phyloP scores from a whole-genome alignment of 1,139 yeast genomes.

The Kodamaea suecica region DNA sequence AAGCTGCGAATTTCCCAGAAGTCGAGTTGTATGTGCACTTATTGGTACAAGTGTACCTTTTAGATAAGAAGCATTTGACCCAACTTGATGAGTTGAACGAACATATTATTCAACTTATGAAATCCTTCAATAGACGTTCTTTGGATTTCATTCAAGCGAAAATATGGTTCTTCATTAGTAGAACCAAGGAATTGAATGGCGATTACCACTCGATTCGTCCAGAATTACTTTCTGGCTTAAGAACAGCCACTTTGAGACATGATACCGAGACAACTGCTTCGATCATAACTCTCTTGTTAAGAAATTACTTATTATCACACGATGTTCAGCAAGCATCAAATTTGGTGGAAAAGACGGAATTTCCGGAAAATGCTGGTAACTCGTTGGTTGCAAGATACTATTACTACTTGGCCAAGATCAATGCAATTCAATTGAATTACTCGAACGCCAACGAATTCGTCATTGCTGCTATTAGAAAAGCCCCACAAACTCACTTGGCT shows the following conservation, averaged over 20 bases:
- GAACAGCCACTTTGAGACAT: conserved; percentile 89
- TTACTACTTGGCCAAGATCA: conserved; percentile 84
- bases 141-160: conserved; percentile 86
- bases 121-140: conserved; percentile 72
- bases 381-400: conserved; percentile 89
- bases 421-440: conserved; percentile 90
- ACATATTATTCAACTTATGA: conserved; percentile 53
- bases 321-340: conserved; percentile 87
- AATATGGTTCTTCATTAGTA: conserved; percentile 86
- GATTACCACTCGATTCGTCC: conserved; percentile 65
- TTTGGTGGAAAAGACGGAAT: conserved; percentile 82
- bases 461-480: conserved; percentile 90
- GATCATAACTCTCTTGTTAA: conserved; percentile 74
- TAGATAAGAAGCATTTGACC: conserved; percentile 56
- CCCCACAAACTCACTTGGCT: conserved; percentile 89
- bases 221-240: conserved; percentile 65
- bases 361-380: conserved; percentile 82
- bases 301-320: conserved; percentile 75
- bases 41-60: conserved; percentile 69
- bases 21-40: conserved; percentile 78
- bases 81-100: conserved; percentile 53
- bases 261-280: conserved; percentile 91
- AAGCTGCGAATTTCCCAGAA: conserved; percentile 50
- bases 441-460: conserved; percentile 87
- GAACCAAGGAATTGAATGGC: conserved; percentile 68